Evolutionary conservation across 164 flowering plant genomes (phyloP).

Genomic region (Aristolochia californica): DNA sequence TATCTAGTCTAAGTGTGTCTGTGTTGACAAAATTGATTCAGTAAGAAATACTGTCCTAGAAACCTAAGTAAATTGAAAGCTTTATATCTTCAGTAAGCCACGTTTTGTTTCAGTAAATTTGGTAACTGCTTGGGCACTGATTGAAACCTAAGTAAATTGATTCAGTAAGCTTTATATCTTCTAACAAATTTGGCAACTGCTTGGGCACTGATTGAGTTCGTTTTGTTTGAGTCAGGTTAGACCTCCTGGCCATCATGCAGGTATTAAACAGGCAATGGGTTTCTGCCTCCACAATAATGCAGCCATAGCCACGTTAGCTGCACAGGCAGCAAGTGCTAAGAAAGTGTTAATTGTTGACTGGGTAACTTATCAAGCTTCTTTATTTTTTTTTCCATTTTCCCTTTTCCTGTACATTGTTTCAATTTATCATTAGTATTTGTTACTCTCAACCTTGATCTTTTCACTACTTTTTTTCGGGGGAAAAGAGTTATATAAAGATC

Average conservation of each 20-base stretch:
- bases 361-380: constrained; percentile 33
- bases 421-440: too few species aligned
- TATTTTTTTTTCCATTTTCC: neutral
- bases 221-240: constrained; percentile 51
- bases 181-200: neutral
- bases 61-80: too few species aligned
- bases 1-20: too few species aligned
- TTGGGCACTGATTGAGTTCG: constrained; percentile 5
- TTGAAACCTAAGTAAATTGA: too few species aligned
- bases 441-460: neutral
- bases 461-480: neutral
- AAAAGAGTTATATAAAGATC: neutral
- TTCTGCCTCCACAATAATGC: constrained; percentile 99
- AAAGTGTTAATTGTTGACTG: constrained; percentile 90
- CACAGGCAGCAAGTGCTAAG: constrained; percentile 83
- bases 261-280: constrained; percentile 83
- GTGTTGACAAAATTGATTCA: neutral
- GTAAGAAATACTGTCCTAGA: too few species aligned
- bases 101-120: too few species aligned
- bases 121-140: too few species aligned
- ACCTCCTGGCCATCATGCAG: constrained; percentile 99
- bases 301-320: constrained; percentile 82
- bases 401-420: neutral
- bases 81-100: neutral
- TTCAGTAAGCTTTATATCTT: neutral